These are phyloP conservation scores for Dendrostoma leiphaemia DNA, from an alignment of 2,329 filamentous ascomycete species.

Conservation along the genomic window DNA sequence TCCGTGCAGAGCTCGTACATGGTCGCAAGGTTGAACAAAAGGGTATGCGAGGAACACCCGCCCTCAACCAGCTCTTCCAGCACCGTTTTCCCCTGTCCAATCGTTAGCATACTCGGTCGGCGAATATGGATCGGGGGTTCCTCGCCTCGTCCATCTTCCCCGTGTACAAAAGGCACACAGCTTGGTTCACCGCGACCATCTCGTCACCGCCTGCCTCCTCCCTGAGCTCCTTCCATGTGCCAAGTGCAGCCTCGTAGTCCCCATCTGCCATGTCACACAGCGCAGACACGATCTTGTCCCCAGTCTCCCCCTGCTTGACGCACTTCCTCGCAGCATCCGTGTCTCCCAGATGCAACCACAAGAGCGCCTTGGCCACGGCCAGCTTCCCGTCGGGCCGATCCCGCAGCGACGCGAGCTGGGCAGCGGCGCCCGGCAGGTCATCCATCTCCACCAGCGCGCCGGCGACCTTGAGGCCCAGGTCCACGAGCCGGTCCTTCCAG, in stretches of 20 bases:
- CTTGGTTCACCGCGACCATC: constrained; percentile 77
- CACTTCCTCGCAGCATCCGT: constrained; percentile 62
- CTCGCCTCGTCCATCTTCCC: constrained; percentile 70
- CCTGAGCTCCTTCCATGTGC: constrained; percentile 55
- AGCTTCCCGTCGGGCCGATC: constrained; percentile 38
- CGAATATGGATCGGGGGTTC: background rate
- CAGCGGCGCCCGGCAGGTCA: constrained; percentile 74
- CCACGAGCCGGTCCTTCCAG: constrained; percentile 71
- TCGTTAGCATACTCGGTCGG: constrained; percentile 22
- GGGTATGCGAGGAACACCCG: constrained; percentile 68
- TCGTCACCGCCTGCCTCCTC: constrained; percentile 49
- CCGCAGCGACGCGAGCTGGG: constrained; percentile 65
- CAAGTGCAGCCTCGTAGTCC: constrained; percentile 63
- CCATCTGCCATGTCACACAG: constrained; percentile 78
- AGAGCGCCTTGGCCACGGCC: constrained; percentile 55
- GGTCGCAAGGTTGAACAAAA: constrained; percentile 87
- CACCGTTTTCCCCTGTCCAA: constrained; percentile 56
- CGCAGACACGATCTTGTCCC: constrained; percentile 56
- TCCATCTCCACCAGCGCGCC: constrained; percentile 80
- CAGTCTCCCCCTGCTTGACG: constrained; percentile 38
- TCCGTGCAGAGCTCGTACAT: constrained; percentile 92
- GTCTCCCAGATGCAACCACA: constrained; percentile 80
- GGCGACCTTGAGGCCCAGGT: constrained; percentile 69
- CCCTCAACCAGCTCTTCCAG: constrained; percentile 65
- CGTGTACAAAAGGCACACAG: constrained; percentile 80